Evolutionary conservation across 306 rosid genomes (phyloP), one percentile per base, ranked within the genome.

Genomic region (Quercus engelmannii): DNA sequence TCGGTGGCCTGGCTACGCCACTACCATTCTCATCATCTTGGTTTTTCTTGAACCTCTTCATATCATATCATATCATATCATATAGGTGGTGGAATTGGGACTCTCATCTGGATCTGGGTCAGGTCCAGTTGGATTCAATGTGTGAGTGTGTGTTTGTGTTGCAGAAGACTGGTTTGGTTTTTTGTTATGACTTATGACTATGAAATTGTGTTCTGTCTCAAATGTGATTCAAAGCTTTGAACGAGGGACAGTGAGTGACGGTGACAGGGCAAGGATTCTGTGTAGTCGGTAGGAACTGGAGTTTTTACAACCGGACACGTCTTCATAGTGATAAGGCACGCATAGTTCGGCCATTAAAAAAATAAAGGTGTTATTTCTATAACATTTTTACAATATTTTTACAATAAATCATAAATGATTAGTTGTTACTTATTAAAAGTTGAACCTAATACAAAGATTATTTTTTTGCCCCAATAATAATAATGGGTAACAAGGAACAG

Each of bases 71-170:
- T 84, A 6, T 25, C 17, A 49, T 49, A 12, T 49, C 54, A 49
- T 49, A 49, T 49, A 1, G 54, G 54, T 49, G 54, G 5, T 49
- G 54, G 54, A 11, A 49, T 13, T 49, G 54, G 54, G 17, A 49
- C 58, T 81, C 71, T 58, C 91, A 84, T 90, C 84, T 84, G 94
- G 86, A 84, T 90, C 84, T 84, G 91, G 86, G 87, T 58, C 19
- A 1, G 20, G 43, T 62, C 26, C 51, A 20, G 38, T 23, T 46
- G 51, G 80, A 13, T 73, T 56, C 62, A 56, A 23, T 3, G 61
- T 20, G 63, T 8, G 20, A 1, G 46, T 2, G 46, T 8, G 46
- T 26, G 14, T 55, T 7, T 23, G 58, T 41, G 75, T 28, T 18
- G 5, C 15, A 3, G 55, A 30, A 55, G 67, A 67, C 26, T 58